These are phyloP conservation scores for Pichia rugopelliculosa DNA, from an alignment of 805 yeast species.

Conservation along the genomic window DNA sequence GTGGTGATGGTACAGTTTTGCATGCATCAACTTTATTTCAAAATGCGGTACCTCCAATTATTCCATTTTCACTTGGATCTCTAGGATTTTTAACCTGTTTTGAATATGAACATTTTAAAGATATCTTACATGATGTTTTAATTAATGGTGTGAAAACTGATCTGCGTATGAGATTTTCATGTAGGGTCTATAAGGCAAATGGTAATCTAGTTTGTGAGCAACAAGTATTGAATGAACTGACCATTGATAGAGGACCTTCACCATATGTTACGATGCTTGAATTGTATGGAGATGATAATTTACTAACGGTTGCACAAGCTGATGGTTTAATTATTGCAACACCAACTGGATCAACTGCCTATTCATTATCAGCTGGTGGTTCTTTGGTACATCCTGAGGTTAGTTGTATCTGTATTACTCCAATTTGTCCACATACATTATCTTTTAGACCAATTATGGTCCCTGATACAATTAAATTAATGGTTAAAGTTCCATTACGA, in stretches of 20 bases:
- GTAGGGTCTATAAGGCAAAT: constrained; percentile 54
- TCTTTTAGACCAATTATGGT: constrained; percentile 87
- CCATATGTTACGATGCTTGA: constrained; percentile 89
- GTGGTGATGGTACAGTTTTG: constrained; percentile 96
- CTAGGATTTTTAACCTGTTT: constrained; percentile 89
- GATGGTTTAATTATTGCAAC: constrained; percentile 91
- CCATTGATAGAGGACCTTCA: constrained; percentile 89
- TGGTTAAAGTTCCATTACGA: constrained; percentile 68
- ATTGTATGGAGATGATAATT: constrained; percentile 77
- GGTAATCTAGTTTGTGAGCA: constrained; percentile 55
- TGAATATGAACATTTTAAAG: constrained; percentile 64
- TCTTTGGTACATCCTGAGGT: constrained; percentile 92
- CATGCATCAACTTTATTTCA: constrained; percentile 84
- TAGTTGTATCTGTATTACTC: constrained; percentile 86
- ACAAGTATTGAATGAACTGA: constrained; percentile 83
- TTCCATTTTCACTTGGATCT: constrained; percentile 84
- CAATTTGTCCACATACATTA: constrained; percentile 92
- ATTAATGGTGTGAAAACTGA: constrained; percentile 69
- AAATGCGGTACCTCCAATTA: constrained; percentile 81
- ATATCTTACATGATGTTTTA: constrained; percentile 48
- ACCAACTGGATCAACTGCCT: constrained; percentile 95
- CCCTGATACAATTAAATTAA: constrained; percentile 87
- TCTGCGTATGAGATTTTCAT: constrained; percentile 80
- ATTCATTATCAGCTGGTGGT: constrained; percentile 92
- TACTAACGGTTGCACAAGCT: constrained; percentile 86